Conservation (phyloP, 257 asterid genomes). For the Solanum habrochaites region DNA sequence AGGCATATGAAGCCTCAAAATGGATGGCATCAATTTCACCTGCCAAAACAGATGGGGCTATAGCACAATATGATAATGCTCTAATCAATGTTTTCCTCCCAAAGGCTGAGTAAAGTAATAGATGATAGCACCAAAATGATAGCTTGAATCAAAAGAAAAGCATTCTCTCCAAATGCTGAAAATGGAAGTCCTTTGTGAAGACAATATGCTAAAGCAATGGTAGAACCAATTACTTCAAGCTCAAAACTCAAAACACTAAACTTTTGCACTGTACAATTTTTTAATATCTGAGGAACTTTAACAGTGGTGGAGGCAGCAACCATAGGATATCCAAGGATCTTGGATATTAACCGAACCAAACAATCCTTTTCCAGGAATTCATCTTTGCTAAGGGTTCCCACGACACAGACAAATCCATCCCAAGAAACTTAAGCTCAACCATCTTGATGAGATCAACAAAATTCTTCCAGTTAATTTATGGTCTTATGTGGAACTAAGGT, state of each 20-base stretch:
- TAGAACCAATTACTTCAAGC: slow-evolving; percentile 83
- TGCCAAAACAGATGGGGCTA: slow-evolving; percentile 77
- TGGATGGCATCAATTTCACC: slow-evolving; percentile 81
- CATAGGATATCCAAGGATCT: slow-evolving; percentile 74
- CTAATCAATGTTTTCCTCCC: slow-evolving; percentile 61
- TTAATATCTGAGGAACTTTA: slow-evolving; percentile 83
- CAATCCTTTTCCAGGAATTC: slow-evolving; percentile 76
- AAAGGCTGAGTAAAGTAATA: slow-evolving; percentile 78
- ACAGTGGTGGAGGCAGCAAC: slow-evolving; percentile 92
- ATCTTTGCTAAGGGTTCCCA: slow-evolving; percentile 56
- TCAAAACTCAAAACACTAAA: slow-evolving; percentile 66
- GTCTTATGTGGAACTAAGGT: background rate
- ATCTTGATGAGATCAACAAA: background rate
- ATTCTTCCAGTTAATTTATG: background rate
- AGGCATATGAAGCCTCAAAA: slow-evolving; percentile 83
- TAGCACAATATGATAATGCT: slow-evolving; percentile 59
- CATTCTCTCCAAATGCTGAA: slow-evolving; percentile 88
- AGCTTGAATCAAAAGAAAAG: slow-evolving; percentile 73
- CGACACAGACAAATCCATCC: slow-evolving; percentile 72
- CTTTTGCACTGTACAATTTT: slow-evolving; percentile 52
- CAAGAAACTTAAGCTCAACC: slow-evolving; percentile 41
- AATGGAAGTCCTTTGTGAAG: slow-evolving; percentile 95
- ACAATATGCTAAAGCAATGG: slow-evolving; percentile 55
- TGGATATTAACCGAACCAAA: slow-evolving; percentile 72
- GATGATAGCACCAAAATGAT: slow-evolving; percentile 64